Evolutionary conservation across 2,329 filamentous ascomycete species (phyloP).

Genomic region (Stagonosporopsis cucurbitacearum): DNA sequence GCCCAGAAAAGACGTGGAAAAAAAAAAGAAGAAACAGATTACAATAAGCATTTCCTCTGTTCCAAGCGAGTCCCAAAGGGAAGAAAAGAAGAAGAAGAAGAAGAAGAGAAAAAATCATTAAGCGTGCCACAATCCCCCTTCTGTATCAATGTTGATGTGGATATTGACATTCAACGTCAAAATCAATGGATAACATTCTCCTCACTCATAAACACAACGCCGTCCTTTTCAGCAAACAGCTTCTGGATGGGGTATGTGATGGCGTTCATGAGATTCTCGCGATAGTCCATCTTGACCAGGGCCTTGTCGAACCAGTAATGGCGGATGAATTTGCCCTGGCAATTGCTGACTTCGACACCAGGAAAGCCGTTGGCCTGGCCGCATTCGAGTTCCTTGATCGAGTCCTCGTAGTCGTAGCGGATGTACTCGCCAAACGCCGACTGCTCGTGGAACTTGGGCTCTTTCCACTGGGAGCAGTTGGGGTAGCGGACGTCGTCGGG

Average conservation of each 20-base stretch:
- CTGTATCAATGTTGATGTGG: slow-evolving; percentile 27
- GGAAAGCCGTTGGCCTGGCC: slow-evolving; percentile 49
- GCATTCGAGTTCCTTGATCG: slow-evolving; percentile 48
- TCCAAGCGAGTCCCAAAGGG: too few relatives aligned
- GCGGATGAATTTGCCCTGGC: slow-evolving; percentile 46
- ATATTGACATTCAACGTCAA: too few relatives aligned
- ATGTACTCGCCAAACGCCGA: slow-evolving; percentile 50
- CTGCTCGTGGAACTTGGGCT: slow-evolving; percentile 49
- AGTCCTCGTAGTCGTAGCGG: slow-evolving; percentile 49
- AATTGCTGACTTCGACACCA: slow-evolving; percentile 44
- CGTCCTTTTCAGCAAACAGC: slow-evolving; percentile 41
- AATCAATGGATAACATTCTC: slow-evolving; percentile 39
- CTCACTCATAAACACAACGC: slow-evolving; percentile 36
- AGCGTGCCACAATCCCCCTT: slow-evolving; percentile 36
- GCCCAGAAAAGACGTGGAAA: too few relatives aligned
- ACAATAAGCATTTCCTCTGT: too few relatives aligned
- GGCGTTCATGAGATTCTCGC: slow-evolving; percentile 48
- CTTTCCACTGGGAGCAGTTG: slow-evolving; percentile 49
- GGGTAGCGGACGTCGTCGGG: slow-evolving; percentile 45
- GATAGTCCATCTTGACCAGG: slow-evolving; percentile 43
- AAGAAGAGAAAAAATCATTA: slow-evolving; percentile 22
- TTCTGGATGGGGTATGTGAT: slow-evolving; percentile 45
- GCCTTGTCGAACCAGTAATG: slow-evolving; percentile 50
- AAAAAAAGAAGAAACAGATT: too few relatives aligned
- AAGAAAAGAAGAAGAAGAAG: too few relatives aligned